Percentiles rank a stretch among this genome's conserved stretches.
phyloP scores from a whole-genome alignment of 768 basidiomycete species.

The Mycena latifolia region DNA sequence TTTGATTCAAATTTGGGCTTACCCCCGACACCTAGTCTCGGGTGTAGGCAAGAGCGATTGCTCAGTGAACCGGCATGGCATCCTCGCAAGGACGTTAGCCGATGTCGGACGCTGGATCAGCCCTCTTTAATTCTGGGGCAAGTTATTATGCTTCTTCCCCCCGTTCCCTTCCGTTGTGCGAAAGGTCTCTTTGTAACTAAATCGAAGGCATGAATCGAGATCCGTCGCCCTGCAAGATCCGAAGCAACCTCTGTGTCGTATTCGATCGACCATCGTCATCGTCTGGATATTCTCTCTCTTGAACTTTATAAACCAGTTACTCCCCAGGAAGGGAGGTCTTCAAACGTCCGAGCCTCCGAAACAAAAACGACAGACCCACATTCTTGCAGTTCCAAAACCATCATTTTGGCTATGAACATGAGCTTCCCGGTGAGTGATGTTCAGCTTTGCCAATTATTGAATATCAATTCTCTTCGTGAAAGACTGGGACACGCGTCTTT shows the following conservation, averaged over 20 bases:
- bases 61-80: constrained; percentile 15
- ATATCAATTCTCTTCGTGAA: constrained; percentile 10
- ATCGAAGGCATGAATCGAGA: constrained; percentile 30
- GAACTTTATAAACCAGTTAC: constrained; percentile 38
- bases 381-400: constrained; percentile 35
- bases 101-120: constrained; percentile 23
- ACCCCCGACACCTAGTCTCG: constrained; percentile 22
- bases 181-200: constrained; percentile 12
- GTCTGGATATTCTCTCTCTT: constrained; percentile 40
- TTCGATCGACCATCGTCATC: constrained; percentile 38
- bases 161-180: constrained; percentile 27
- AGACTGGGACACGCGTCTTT: constrained; percentile 79
- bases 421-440: constrained; percentile 64
- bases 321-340: constrained; percentile 37
- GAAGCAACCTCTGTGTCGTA: constrained; percentile 33
- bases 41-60: constrained; percentile 28
- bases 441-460: constrained; percentile 30
- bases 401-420: constrained; percentile 86
- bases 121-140: constrained; percentile 32
- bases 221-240: constrained; percentile 20
- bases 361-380: constrained; percentile 8
- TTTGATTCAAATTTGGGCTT: constrained; percentile 24
- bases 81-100: constrained; percentile 19
- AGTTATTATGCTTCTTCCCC: constrained; percentile 37
- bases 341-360: constrained; percentile 21